These are phyloP conservation scores for Papiliotrema laurentii DNA, from an alignment of 1,284 basidiomycete species.

Conservation along the genomic window DNA sequence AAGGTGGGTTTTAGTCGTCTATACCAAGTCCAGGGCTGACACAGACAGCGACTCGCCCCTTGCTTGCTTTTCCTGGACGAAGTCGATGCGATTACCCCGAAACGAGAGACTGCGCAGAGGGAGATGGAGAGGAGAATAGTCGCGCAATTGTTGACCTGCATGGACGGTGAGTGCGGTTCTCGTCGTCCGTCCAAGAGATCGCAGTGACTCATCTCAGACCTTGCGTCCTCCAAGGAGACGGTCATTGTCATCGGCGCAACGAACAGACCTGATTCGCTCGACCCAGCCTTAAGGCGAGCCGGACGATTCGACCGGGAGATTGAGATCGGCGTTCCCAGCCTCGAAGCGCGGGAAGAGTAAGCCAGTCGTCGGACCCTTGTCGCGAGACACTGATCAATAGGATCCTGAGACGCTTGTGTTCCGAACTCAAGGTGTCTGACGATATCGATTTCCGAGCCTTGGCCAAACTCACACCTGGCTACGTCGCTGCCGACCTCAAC, in stretches of 20 bases:
- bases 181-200: too few relatives aligned
- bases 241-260: slow-evolving; percentile 95
- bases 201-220: too few relatives aligned
- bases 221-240: slow-evolving; percentile 54
- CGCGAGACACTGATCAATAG: slow-evolving; percentile 46
- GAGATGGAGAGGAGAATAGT: slow-evolving; percentile 98
- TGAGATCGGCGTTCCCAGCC: slow-evolving; percentile 92
- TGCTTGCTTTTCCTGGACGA: slow-evolving; percentile 94
- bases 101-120: slow-evolving; percentile 91
- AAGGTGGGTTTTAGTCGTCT: slow-evolving; percentile 56
- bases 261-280: slow-evolving; percentile 89
- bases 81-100: slow-evolving; percentile 96
- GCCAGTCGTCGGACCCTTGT: slow-evolving; percentile 36
- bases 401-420: slow-evolving; percentile 65
- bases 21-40: not conserved
- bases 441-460: slow-evolving; percentile 51
- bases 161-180: slow-evolving; percentile 79
- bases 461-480: slow-evolving; percentile 92
- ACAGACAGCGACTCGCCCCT: slow-evolving; percentile 70
- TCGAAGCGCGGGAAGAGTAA: slow-evolving; percentile 81
- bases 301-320: slow-evolving; percentile 98
- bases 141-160: slow-evolving; percentile 93
- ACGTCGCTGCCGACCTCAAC: slow-evolving; percentile 91
- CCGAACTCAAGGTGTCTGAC: slow-evolving; percentile 29
- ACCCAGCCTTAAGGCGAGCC: slow-evolving; percentile 85